Base-by-base conservation (phyloP, 2,329 filamentous ascomycete genomes). In the Sarocladium oryzae region DNA sequence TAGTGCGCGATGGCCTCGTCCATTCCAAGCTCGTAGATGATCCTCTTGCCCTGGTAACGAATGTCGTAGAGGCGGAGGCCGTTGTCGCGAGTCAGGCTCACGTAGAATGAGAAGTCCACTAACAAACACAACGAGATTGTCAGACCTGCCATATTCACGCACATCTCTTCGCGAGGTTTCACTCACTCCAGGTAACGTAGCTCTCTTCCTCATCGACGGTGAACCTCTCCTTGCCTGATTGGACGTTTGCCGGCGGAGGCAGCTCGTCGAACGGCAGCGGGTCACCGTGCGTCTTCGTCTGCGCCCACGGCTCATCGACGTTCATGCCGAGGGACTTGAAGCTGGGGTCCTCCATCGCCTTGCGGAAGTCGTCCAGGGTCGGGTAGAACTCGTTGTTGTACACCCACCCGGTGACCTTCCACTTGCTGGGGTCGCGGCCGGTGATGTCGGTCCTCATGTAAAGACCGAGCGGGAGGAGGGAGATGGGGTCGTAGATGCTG, bases 1-100 rank as follows among this genome's bases (percentile, higher is more conserved):
- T 77, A 78, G 51, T 77, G 73, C 1, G 75, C 70, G 6, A 78
- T 60, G 1, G 76, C 75, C 61, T 81, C 76, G 58, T 79, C 72
- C 1, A 80, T 61, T 3, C 71, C 70, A 5, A 82, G 65, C 56
- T 82, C 78, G 52, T 81, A 81, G 8, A 82, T 63, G 6, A 82
- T 61, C 6, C 75, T 66, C 53, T 78, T 68, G 13, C 74, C 75
- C 56, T 78, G 76, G 66, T 73, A 79, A 18, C 67, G 63, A 41
- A 82, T 71, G 52, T 81, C 70, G 57, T 72, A 74, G 1, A 81
- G 62, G 23, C 51, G 52, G 16, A 81, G 63, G 0, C 76, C 78
- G 0, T 68, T 68, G 51, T 78, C 75, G 7, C 69, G 64, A 1
- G 65, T 69, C 43, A 77, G 75, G 2, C 66, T 66, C 15, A 78